Evolutionary conservation across 305 asterid species (phyloP).

Genomic region (Fraxinus velutina): DNA sequence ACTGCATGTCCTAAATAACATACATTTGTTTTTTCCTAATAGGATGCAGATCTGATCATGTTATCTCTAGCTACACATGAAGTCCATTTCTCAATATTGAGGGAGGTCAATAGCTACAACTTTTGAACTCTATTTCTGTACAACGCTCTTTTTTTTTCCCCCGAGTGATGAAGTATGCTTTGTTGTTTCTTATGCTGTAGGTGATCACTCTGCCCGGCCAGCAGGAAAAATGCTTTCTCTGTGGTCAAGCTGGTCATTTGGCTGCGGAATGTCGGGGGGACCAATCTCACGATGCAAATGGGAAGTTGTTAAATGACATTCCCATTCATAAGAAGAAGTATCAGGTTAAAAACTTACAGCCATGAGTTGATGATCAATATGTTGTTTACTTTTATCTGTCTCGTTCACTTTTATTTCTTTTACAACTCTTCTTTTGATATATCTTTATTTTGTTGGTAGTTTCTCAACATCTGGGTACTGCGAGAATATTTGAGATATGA

Average conservation of each 20-base stretch:
- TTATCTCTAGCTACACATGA: slow-evolving; percentile 94
- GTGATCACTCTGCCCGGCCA: slow-evolving; percentile 74
- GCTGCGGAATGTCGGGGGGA: slow-evolving; percentile 76
- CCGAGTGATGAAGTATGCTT: not conserved
- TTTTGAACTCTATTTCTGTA: slow-evolving; percentile 9
- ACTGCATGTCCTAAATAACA: slow-evolving; percentile 18
- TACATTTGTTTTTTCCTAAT: slow-evolving; percentile 24
- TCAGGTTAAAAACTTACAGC: slow-evolving; percentile 55
- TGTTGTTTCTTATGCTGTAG: slow-evolving; percentile 36
- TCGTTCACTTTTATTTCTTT: slow-evolving; percentile 9
- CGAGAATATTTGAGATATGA: slow-evolving; percentile 93
- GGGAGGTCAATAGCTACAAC: slow-evolving; percentile 70
- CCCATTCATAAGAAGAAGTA: slow-evolving; percentile 84
- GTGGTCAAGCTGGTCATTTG: slow-evolving; percentile 89
- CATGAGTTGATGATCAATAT: slow-evolving; percentile 21
- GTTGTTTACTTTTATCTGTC: slow-evolving; percentile 21
- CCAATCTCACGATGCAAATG: slow-evolving; percentile 40
- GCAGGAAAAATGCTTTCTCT: slow-evolving; percentile 84
- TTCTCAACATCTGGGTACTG: slow-evolving; percentile 83
- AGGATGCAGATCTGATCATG: slow-evolving; percentile 99
- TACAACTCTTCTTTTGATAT: slow-evolving; percentile 28
- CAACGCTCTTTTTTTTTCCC: not conserved
- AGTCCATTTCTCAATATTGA: slow-evolving; percentile 83
- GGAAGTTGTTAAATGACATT: slow-evolving; percentile 47
- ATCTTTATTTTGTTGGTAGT: slow-evolving; percentile 45